phyloP scores from a whole-genome alignment of 805 yeast genomes.

The Scheffersomyces spartinae region DNA sequence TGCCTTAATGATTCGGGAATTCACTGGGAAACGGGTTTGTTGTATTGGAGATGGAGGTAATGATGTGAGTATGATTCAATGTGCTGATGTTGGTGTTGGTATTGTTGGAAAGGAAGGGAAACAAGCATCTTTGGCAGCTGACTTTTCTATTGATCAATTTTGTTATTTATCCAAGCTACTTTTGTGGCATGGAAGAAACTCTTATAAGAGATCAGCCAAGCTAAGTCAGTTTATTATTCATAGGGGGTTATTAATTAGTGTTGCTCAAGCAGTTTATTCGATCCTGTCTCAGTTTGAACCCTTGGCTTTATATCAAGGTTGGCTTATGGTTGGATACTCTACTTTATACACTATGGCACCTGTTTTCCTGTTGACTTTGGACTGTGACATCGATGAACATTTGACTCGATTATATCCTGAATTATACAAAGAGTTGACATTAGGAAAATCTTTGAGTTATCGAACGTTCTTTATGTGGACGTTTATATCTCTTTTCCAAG shows the following conservation, averaged over 20 bases:
- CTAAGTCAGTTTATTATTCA: slow-evolving; percentile 93
- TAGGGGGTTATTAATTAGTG: slow-evolving; percentile 86
- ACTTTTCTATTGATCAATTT: slow-evolving; percentile 87
- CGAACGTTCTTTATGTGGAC: slow-evolving; percentile 89
- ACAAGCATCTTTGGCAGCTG: slow-evolving; percentile 96
- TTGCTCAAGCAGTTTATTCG: slow-evolving; percentile 90
- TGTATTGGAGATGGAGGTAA: slow-evolving; percentile 99
- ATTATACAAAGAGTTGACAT: slow-evolving; percentile 81
- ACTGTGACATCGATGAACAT: slow-evolving; percentile 82
- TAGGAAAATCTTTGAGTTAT: slow-evolving; percentile 78
- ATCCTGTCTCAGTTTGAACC: slow-evolving; percentile 85
- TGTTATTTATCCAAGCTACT: slow-evolving; percentile 77
- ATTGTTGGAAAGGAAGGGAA: slow-evolving; percentile 98
- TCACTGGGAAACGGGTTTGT: slow-evolving; percentile 84
- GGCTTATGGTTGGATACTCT: slow-evolving; percentile 97
- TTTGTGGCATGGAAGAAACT: slow-evolving; percentile 97
- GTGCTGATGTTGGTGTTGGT: slow-evolving; percentile 98
- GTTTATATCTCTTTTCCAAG: slow-evolving; percentile 82
- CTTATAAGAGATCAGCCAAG: slow-evolving; percentile 92
- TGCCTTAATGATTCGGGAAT: slow-evolving; percentile 63
- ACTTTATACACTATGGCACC: slow-evolving; percentile 98
- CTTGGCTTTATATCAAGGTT: slow-evolving; percentile 87
- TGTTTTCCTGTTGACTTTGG: slow-evolving; percentile 84
- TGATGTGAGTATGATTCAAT: slow-evolving; percentile 97
- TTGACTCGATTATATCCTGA: slow-evolving; percentile 90